Base-by-base conservation (phyloP, 345 rosid genomes). In the Lepidium aucheri region DNA sequence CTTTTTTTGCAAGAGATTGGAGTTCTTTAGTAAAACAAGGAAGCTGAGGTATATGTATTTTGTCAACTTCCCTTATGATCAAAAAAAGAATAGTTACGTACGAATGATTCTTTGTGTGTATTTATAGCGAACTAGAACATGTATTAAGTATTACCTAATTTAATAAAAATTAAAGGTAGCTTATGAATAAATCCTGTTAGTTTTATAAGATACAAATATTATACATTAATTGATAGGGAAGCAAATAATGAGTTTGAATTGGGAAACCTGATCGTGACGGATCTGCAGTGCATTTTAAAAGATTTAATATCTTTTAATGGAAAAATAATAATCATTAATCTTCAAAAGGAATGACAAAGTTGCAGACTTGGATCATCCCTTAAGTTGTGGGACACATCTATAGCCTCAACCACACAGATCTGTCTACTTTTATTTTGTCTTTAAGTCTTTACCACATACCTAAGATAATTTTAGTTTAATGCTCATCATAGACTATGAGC, bases 11-110 rank as follows among this genome's bases (percentile, higher is more conserved):
- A 13, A 45, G 17, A 55, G 34, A 47, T 55, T 46, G 45, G 41
- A 71, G 70, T 63, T 71, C 44, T 71, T 59, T 47, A 55, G 6
- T 63, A 20, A 30, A 17, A 63, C 65, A 71, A 55, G 75, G 65
- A 72, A 72, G 45, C 30, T 56, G 3, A 34, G 32, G 32, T 28
- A 28, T 28, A 28, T 28, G 65, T 36, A 47, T 53, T 58, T 47
- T 39, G 64, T 71, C 64, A 63, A 63, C 69, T n/a, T 28, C 32
- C 7, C 32, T 28, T 28, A 5, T 28, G 32, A 28, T 28, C 7
- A 28, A 26, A 26, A 20, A 28, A 28, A 6, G 7, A 28, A 5
- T 0, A 6, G 7, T 28, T 5, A 6, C 0, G 1, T 5, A 5
- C 7, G 32, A 28, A 28, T 28, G 32, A 28, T 28, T 28, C 32